Percentiles rank a stretch among this genome's conserved stretches.
Evolutionary conservation across 2,329 filamentous ascomycete species (phyloP).

Genomic region (Cladophialophora psammophila): DNA sequence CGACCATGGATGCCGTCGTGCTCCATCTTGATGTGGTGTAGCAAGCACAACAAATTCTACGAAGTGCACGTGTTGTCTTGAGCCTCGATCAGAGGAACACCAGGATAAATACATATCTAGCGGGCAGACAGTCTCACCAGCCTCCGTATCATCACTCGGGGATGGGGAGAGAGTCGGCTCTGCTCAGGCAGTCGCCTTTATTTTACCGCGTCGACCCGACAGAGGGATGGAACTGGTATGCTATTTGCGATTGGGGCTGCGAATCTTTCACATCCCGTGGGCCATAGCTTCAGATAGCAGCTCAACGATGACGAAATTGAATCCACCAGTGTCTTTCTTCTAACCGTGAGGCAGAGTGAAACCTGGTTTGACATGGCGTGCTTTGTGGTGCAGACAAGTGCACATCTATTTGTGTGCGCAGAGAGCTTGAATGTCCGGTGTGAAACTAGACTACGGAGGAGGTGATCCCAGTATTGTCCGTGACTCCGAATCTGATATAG

Average conservation of each 20-base stretch:
- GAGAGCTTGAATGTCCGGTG: constrained; percentile 1
- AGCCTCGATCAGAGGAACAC: background rate
- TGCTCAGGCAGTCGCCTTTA: background rate
- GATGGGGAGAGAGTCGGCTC: background rate
- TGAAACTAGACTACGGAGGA: constrained; percentile 20
- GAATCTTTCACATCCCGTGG: background rate
- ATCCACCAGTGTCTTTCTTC: background rate
- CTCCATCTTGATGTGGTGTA: constrained; percentile 36
- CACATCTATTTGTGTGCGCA: constrained; percentile 10
- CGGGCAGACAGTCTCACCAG: background rate
- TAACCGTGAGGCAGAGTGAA: background rate
- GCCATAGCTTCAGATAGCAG: background rate
- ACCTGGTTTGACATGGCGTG: constrained; percentile 16
- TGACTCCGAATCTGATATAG: constrained; percentile 17
- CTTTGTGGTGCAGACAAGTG: background rate
- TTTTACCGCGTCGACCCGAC: background rate
- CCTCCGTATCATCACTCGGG: background rate
- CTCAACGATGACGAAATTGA: constrained; percentile 1
- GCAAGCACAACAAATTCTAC: constrained; percentile 34
- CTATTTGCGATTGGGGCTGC: background rate
- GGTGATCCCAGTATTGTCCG: constrained; percentile 3
- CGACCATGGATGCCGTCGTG: constrained; percentile 35
- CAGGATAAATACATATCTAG: constrained; percentile 16
- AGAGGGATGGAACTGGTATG: background rate
- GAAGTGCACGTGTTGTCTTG: constrained; percentile 35